These are phyloP conservation scores for Pseudogymnoascus sp. DNA, from an alignment of 2,329 filamentous ascomycete species.

Conservation along the genomic window DNA sequence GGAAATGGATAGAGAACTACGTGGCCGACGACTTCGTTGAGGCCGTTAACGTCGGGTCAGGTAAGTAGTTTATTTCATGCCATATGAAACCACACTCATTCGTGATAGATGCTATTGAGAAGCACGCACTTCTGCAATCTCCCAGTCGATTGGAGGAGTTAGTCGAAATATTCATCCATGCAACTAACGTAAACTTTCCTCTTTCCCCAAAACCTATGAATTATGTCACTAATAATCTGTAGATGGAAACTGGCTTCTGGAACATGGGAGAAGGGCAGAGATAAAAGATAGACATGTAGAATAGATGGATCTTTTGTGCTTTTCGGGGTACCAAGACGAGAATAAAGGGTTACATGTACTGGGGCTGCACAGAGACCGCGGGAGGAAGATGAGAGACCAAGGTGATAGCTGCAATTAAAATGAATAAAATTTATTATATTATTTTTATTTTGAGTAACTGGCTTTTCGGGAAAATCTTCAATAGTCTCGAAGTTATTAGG, in stretches of 20 bases:
- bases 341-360: background rate
- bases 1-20: constrained; percentile 88
- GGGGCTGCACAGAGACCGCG: too few species aligned
- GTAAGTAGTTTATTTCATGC: constrained; percentile 37
- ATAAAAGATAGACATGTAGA: background rate
- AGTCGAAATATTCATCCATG: constrained; percentile 74
- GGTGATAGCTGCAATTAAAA: background rate
- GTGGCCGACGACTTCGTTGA: constrained; percentile 68
- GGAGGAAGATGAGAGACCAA: too few species aligned
- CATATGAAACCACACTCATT: background rate
- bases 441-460: background rate
- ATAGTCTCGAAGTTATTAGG: background rate
- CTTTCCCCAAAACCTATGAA: constrained; percentile 4
- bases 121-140: constrained; percentile 63
- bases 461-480: background rate
- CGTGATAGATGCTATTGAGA: constrained; percentile 60
- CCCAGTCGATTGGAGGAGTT: constrained; percentile 71
- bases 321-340: background rate
- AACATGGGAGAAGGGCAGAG: constrained; percentile 47
- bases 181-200: constrained; percentile 58
- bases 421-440: background rate
- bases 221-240: constrained; percentile 16
- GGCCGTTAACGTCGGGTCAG: constrained; percentile 61
- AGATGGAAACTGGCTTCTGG: constrained; percentile 72
- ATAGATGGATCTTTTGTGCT: background rate